phyloP scores from a whole-genome alignment of 2,329 filamentous ascomycete species.

The Aspergillus quadricinctus region DNA sequence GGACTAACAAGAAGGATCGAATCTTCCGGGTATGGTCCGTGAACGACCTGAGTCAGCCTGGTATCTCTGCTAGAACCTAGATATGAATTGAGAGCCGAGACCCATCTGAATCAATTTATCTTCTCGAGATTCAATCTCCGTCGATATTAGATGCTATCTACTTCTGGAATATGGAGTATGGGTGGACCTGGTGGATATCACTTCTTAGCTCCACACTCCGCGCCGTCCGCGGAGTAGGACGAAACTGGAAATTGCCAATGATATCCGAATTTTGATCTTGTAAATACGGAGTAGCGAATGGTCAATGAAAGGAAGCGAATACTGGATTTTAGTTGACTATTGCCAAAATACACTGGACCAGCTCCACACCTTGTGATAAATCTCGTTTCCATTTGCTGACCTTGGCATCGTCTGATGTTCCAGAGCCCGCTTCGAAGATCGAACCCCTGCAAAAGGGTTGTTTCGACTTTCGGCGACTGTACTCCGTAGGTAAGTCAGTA shows the following conservation, averaged over 20 bases:
- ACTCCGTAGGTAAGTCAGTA: background rate
- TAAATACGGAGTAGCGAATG: background rate
- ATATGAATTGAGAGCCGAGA: background rate
- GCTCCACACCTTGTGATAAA: slow-evolving; percentile 8
- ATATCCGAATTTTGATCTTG: background rate
- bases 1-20: background rate
- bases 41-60: background rate
- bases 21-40: background rate
- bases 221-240: background rate
- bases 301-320: background rate
- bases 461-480: slow-evolving; percentile 12
- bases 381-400: background rate
- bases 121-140: background rate
- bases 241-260: background rate
- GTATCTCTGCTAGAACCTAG: background rate
- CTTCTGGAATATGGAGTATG: background rate
- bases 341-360: background rate
- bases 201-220: background rate
- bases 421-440: slow-evolving; percentile 8
- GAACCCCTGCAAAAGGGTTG: slow-evolving; percentile 15
- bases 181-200: background rate
- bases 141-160: background rate
- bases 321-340: background rate
- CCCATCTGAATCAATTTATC: background rate
- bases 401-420: slow-evolving; percentile 15